Base-by-base conservation (phyloP, 495 filamentous ascomycete species). In the Aspergillus funiculosus region DNA sequence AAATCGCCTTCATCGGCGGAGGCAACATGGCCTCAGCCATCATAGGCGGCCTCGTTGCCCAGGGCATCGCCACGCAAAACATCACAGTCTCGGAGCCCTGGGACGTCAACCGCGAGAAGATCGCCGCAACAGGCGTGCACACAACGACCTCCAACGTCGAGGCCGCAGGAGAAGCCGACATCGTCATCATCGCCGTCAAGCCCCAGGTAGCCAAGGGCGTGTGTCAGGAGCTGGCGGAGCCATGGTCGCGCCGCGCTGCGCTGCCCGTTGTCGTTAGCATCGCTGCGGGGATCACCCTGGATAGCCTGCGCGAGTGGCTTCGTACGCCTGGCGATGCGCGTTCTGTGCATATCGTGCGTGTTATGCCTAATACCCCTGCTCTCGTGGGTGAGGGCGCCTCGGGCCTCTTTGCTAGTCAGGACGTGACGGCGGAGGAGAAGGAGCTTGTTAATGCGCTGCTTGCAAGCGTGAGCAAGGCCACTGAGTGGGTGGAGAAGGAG, bases 121-220 rank as follows among this genome's bases (percentile, higher is more conserved):
- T 88, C 58, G 89, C 85, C n/a, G 86, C 81, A 0, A 88, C 89
- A 46, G 91, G 91, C 5, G 78, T 95, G 14, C 86, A 82, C 15
- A 81, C 81, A 11, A 87, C 89, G 0, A 69, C 95, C 0, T 90
- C 88, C 52, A 95, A 81, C 50, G 83, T 94, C 52, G 85, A 89
- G 58, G 81, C 89, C 0, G 89, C 86, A n/a, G 89, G 88, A 72
- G 85, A 92, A 20, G 94, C 89, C 80, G 83, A 95, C 59, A 86
- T 95, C 59, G 83, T 81, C 48, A 83, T 82, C 56, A 82, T 87
- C 45, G 83, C 86, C 46, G 79, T 76, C n/a, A 81, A 86, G 59
- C 80, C 76, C 32, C 66, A 87, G 43, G 77, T 94, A 15, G 81
- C 87, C 11, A 90, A 94, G 67, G 82, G 83, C 19, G 91, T 92